Conservation (phyloP, 345 rosid genomes). For the Cardamine chenopodiifolia region DNA sequence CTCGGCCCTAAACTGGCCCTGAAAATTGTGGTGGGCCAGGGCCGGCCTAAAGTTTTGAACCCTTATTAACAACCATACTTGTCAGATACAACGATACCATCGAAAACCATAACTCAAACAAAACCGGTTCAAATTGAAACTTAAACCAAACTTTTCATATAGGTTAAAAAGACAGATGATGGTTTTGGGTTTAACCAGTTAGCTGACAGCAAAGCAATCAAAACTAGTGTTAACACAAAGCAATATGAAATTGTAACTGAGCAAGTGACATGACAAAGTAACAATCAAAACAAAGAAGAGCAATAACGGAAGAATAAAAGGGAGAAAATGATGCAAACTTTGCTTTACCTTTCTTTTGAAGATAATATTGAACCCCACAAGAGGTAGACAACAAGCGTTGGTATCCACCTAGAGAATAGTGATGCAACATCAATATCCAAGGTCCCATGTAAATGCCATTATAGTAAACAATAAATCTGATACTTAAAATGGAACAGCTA, state of each 20-base stretch:
- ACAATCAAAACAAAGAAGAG: slow-evolving; percentile 19
- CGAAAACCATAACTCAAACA: not conserved
- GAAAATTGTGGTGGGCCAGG: too few species aligned
- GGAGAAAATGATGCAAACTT: slow-evolving; percentile 28
- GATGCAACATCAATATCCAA: slow-evolving; percentile 35
- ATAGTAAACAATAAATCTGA: slow-evolving; percentile 15
- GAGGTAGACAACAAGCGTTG: slow-evolving; percentile 46
- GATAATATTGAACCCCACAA: slow-evolving; percentile 34
- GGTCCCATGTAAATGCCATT: slow-evolving; percentile 38
- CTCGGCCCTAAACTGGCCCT: too few species aligned
- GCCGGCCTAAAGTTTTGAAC: too few species aligned
- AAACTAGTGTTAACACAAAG: not conserved
- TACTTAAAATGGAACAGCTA: too few species aligned
- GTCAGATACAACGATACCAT: not conserved
- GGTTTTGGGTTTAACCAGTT: not conserved
- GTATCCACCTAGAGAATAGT: slow-evolving; percentile 53
- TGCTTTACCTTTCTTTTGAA: slow-evolving; percentile 35
- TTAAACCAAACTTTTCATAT: not conserved
- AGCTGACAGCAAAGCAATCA: too few species aligned
- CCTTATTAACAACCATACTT: not conserved
- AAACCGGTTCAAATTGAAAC: not conserved
- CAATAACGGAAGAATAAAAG: slow-evolving; percentile 45
- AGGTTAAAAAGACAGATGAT: slow-evolving; percentile 3
- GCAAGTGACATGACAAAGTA: slow-evolving; percentile 20
- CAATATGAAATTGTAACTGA: not conserved